Evolutionary conservation across 441 rosid genomes (phyloP), one percentile per base, ranked within the genome.

Genomic region (Pelargonium australe): DNA sequence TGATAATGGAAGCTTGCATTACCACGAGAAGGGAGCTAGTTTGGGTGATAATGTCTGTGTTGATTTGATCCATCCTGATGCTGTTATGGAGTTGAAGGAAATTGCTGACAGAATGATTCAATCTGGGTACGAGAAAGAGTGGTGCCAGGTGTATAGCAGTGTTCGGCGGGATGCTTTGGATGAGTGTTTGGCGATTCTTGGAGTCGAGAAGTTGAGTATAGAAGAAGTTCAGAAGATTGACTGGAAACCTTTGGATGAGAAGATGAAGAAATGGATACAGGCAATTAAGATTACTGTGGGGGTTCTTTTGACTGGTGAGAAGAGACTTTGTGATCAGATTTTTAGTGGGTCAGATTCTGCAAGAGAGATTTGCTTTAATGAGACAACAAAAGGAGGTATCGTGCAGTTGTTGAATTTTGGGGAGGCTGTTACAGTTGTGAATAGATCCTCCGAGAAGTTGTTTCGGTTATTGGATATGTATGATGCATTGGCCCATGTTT

Each of bases 241-340:
- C 68, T 92, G 97, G 98, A 89, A 75, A 44, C 67, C 73, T 65
- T 83, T 95, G 93, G 96, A 95, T 79, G 98, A 95, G 85, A 95
- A 90, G 82, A 92, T 95, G 98, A 95, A 87, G 89, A 92, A 86
- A 70, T 95, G 99, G 99, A 79, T 84, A 40, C 99, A 84, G 72
- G 98, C 99, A 31, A 79, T 89, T 65, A 95, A 95, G 84, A 80
- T 90, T 58, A 76, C 81, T 10, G 84, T 82, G 47, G 82, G 88
- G 79, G 92, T 87, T 70, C 88, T 92, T 78, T 70, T 95, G 62
- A 78, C 80, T 14, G 92, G 99, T 11, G 99, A 95, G 75, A 92
- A 82, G 74, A 82, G 79, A 82, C 86, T 89, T n/a, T 92, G 97
- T 65, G 96, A 90, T 67, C 81, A 86, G 76, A 85, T 95, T 41